phyloP scores from a whole-genome alignment of 164 flowering plant genomes.

The Warburgia ugandensis region DNA sequence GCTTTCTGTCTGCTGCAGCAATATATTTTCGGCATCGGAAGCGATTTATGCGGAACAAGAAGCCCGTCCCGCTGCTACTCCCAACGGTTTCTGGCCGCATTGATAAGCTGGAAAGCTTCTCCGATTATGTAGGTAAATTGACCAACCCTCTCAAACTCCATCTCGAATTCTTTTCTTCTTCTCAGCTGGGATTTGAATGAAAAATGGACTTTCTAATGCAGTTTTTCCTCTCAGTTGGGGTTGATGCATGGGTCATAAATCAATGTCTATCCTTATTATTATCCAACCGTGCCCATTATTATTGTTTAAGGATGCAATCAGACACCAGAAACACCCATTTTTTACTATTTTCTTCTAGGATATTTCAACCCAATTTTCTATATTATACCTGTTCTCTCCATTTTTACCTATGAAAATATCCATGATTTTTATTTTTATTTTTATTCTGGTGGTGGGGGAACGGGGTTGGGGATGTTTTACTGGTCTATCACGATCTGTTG shows the following conservation, averaged over 20 bases:
- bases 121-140: conserved; percentile 72
- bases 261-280: too few relatives aligned
- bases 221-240: neutral
- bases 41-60: conserved; percentile 9
- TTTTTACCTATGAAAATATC: too few relatives aligned
- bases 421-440: neutral
- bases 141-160: neutral
- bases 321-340: too few relatives aligned
- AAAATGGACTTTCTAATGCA: too few relatives aligned
- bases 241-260: neutral
- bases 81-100: conserved; percentile 45
- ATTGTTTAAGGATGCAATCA: too few relatives aligned
- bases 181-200: neutral
- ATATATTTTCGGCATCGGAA: conserved; percentile 17
- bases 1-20: conserved; percentile 27
- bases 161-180: neutral
- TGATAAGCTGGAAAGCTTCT: conserved; percentile 53
- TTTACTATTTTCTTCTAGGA: too few relatives aligned
- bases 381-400: neutral
- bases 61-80: conserved; percentile 35
- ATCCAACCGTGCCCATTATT: too few relatives aligned
- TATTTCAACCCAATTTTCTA: neutral
- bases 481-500: too few relatives aligned
- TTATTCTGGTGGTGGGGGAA: too few relatives aligned
- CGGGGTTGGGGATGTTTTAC: too few relatives aligned